These are phyloP conservation scores for Myrica gale DNA, from an alignment of 306 rosid species.

Conservation along the genomic window DNA sequence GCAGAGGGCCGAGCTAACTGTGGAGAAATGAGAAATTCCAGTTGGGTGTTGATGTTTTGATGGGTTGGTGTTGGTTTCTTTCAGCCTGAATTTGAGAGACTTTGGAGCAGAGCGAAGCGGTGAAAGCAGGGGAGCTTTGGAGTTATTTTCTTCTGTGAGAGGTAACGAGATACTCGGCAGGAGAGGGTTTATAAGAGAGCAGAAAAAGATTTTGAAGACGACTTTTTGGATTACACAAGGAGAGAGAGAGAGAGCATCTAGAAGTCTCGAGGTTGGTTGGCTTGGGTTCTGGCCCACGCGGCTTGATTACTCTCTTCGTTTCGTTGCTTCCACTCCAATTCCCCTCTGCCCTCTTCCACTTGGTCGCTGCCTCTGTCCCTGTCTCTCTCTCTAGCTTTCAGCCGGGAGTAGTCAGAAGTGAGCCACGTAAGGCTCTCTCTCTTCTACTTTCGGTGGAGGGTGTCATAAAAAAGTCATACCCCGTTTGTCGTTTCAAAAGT, in stretches of 20 bases:
- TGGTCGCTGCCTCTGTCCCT: background rate
- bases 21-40: slow-evolving; percentile 7
- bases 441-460: slow-evolving; percentile 64
- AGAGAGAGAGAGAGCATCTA: slow-evolving; percentile 23
- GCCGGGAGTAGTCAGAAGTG: background rate
- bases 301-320: slow-evolving; percentile 19
- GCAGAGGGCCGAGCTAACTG: slow-evolving; percentile 22
- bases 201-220: slow-evolving; percentile 35
- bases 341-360: background rate
- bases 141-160: background rate
- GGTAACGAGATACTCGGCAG: slow-evolving; percentile 1
- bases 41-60: background rate
- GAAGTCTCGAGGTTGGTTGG: slow-evolving; percentile 48
- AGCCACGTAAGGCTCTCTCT: slow-evolving; percentile 35
- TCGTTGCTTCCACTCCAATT: slow-evolving; percentile 43
- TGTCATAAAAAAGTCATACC: slow-evolving; percentile 22
- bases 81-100: background rate
- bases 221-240: background rate
- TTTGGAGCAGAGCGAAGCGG: slow-evolving; percentile 5
- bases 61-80: background rate
- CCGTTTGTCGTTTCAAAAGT: slow-evolving; percentile 34
- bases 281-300: slow-evolving; percentile 53
- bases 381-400: slow-evolving; percentile 15
- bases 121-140: slow-evolving; percentile 21
- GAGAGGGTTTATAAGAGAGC: slow-evolving; percentile 49